Conservation (phyloP, 192 early-diverging fungal genomes). For the Mortierella claussenii region DNA sequence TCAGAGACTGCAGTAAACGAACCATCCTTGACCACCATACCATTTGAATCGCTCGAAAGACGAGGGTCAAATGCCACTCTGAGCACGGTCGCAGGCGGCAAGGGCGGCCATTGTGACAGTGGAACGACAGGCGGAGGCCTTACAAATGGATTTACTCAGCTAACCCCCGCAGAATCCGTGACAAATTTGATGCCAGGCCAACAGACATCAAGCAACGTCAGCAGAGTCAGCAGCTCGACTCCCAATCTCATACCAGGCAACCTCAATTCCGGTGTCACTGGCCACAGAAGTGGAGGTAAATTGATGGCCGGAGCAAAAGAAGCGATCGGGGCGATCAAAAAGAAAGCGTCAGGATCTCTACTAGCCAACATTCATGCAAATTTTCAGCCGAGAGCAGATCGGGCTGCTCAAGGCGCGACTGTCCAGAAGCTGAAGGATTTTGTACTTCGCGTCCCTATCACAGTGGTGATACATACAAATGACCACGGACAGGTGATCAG, state of each 20-base stretch:
- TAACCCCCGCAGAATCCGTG: too few relatives aligned
- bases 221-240: background rate
- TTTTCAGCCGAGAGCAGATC: slow-evolving; percentile 3
- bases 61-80: slow-evolving; percentile 8
- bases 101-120: background rate
- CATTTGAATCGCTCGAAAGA: background rate
- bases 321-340: slow-evolving; percentile 22
- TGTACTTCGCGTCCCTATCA: slow-evolving; percentile 40
- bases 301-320: slow-evolving; percentile 23
- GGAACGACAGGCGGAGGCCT: too few relatives aligned
- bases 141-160: too few relatives aligned
- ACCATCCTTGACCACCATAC: background rate
- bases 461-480: slow-evolving; percentile 26
- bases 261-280: too few relatives aligned
- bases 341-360: slow-evolving; percentile 21
- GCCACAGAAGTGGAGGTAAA: slow-evolving; percentile 3
- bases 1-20: too few relatives aligned
- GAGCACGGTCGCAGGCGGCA: background rate
- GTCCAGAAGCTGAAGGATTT: slow-evolving; percentile 37
- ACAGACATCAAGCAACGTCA: background rate
- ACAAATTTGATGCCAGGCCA: too few relatives aligned
- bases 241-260: too few relatives aligned
- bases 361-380: slow-evolving; percentile 2
- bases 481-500: slow-evolving; percentile 6
- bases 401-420: background rate